Evolutionary conservation across 2,329 filamentous ascomycete species (phyloP).

Genomic region (Aspergillus aculeatus): DNA sequence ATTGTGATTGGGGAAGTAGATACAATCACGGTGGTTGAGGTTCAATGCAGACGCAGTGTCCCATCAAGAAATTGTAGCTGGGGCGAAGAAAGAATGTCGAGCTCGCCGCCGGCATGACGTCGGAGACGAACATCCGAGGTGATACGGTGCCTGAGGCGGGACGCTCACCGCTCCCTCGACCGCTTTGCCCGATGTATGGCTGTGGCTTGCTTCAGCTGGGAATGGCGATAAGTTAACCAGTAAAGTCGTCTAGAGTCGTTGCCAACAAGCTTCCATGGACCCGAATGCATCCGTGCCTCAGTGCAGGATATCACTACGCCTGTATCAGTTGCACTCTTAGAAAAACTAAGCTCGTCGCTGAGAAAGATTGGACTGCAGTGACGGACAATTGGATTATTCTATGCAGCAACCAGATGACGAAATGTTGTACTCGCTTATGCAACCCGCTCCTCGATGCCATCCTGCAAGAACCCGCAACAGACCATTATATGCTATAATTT

Average conservation of each 20-base stretch:
- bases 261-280: no score
- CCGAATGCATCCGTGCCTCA: no score
- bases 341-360: no score
- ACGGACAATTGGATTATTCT: neutral
- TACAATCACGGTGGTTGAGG: neutral
- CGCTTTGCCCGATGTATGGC: neutral
- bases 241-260: no score
- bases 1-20: slow-evolving; percentile 18
- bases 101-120: neutral
- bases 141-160: neutral
- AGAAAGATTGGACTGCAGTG: neutral
- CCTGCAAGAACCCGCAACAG: neutral
- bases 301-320: no score
- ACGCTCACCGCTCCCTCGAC: neutral
- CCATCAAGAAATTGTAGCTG: neutral
- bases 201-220: no score
- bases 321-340: no score
- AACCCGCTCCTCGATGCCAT: neutral
- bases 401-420: neutral
- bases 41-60: neutral
- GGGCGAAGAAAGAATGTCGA: neutral
- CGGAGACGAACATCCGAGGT: neutral
- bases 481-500: neutral
- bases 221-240: no score
- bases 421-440: neutral